phyloP scores from a whole-genome alignment of 208 protist species.

The Acanthamoeba lenticulata region DNA sequence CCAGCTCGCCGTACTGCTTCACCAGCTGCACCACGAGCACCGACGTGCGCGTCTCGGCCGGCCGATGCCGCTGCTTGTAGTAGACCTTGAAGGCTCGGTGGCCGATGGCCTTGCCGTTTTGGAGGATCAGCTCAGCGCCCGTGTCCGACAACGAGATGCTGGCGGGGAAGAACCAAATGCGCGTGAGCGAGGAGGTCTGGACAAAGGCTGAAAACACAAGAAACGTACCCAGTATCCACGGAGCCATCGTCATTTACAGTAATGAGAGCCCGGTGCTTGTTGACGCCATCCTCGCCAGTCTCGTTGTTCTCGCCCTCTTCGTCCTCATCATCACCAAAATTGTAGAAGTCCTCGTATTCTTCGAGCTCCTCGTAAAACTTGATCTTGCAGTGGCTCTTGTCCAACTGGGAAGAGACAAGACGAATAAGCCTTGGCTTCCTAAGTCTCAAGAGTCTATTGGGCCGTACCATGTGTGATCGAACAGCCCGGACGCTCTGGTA shows the following conservation, averaged over 20 bases:
- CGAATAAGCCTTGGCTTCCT: not conserved
- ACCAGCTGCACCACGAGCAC: conserved; percentile 40
- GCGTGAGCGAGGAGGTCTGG: not conserved
- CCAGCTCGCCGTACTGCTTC: conserved; percentile 60
- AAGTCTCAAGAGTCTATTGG: not conserved
- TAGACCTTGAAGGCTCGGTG: not conserved
- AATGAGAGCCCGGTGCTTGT: not conserved
- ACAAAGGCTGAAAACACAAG: not conserved
- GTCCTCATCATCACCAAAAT: conserved; percentile 73
- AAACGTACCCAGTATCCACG: not conserved
- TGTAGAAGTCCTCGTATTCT: conserved; percentile 85
- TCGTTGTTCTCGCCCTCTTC: not conserved
- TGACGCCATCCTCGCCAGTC: not conserved
- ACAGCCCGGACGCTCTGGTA: conserved; percentile 78
- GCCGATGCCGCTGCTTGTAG: conserved; percentile 43
- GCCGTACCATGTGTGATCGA: conserved; percentile 82
- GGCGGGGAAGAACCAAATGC: not conserved
- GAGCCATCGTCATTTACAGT: not conserved
- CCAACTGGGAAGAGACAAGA: not conserved
- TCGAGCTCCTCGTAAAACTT: conserved; percentile 76
- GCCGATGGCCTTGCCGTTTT: conserved; percentile 1
- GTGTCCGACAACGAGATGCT: conserved; percentile 9
- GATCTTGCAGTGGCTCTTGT: conserved; percentile 84
- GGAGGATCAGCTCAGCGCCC: conserved; percentile 31
- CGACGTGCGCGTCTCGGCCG: conserved; percentile 23